phyloP scores from a whole-genome alignment of 768 basidiomycete genomes.

The Terana coerulea region DNA sequence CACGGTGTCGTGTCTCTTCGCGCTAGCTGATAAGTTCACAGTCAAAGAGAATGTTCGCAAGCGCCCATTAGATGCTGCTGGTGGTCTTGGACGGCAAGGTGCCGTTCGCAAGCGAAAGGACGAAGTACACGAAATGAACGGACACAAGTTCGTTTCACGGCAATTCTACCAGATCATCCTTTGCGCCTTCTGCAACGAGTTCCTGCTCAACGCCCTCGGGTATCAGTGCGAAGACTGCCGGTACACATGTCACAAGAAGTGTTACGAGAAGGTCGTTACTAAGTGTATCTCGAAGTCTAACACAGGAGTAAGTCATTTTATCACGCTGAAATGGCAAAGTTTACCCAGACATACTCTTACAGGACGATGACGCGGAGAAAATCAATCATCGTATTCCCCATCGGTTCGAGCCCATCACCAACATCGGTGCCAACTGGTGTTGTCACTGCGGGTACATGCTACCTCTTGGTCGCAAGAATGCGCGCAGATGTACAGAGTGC shows the following conservation, averaged over 20 bases:
- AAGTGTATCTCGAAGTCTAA: conserved; percentile 99
- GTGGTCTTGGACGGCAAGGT: conserved; percentile 94
- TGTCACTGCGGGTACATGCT: conserved; percentile 99
- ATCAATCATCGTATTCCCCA: conserved; percentile 99
- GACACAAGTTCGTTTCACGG: conserved; percentile 94
- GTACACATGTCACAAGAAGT: conserved; percentile 99
- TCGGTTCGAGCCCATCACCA: conserved; percentile 94
- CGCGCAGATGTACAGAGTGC: conserved; percentile 94
- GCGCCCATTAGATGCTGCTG: conserved; percentile 87
- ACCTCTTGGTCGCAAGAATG: conserved; percentile 94
- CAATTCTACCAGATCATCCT: conserved; percentile 99
- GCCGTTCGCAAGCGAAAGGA: conserved; percentile 97
- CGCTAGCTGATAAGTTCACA: conserved; percentile 29
- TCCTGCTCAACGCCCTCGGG: conserved; percentile 94
- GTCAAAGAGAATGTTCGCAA: conserved; percentile 98
- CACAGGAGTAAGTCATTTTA: conserved; percentile 64
- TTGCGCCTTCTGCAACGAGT: conserved; percentile 97
- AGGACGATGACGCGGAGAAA: conserved; percentile 98
- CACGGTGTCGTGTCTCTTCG: background rate
- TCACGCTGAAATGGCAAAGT: background rate
- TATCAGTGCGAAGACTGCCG: conserved; percentile 99
- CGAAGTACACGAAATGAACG: conserved; percentile 99
- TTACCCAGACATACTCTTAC: conserved; percentile 2
- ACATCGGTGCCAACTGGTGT: conserved; percentile 98
- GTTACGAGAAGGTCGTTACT: conserved; percentile 97